A percentile compares a stretch with the other conserved stretches of the same genome.
Evolutionary conservation across 345 rosid species (phyloP).

Genomic region (Sonneratia alba): DNA sequence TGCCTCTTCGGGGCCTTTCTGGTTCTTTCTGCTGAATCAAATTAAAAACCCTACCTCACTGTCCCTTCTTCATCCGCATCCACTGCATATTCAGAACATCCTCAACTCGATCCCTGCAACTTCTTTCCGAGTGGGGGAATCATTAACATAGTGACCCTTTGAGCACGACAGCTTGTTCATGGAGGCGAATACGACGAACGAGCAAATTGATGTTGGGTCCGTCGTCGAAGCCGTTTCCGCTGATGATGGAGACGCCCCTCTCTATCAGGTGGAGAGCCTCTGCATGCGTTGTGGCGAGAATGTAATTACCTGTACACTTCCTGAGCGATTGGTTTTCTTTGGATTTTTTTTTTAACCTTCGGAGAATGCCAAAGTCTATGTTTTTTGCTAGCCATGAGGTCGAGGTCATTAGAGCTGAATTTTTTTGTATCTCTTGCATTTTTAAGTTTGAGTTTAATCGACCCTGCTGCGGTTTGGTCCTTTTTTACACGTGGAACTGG

Average conservation of each 20-base stretch:
- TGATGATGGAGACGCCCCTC: slow-evolving; percentile 47
- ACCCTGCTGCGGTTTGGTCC: too few species aligned
- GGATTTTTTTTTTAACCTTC: not conserved
- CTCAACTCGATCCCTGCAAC: too few species aligned
- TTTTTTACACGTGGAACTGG: not conserved
- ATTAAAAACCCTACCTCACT: too few species aligned
- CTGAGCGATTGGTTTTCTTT: not conserved
- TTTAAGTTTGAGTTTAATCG: not conserved
- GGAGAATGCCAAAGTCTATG: not conserved
- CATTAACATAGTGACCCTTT: not conserved
- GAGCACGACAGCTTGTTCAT: not conserved
- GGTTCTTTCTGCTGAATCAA: too few species aligned
- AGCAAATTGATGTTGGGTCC: slow-evolving; percentile 45
- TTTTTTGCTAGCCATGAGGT: not conserved
- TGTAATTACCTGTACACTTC: slow-evolving; percentile 20
- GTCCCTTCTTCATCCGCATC: too few species aligned
- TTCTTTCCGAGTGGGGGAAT: too few species aligned
- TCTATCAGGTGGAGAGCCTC: slow-evolving; percentile 78
- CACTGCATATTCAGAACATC: too few species aligned
- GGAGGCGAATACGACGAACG: slow-evolving; percentile 9
- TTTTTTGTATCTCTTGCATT: not conserved
- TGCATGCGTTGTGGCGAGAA: slow-evolving; percentile 90
- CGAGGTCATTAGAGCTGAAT: not conserved
- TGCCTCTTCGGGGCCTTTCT: too few species aligned
- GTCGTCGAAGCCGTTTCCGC: slow-evolving; percentile 76